Evolutionary conservation across 495 filamentous ascomycete species (phyloP).

Genomic region (Sphaerosporella brunnea): DNA sequence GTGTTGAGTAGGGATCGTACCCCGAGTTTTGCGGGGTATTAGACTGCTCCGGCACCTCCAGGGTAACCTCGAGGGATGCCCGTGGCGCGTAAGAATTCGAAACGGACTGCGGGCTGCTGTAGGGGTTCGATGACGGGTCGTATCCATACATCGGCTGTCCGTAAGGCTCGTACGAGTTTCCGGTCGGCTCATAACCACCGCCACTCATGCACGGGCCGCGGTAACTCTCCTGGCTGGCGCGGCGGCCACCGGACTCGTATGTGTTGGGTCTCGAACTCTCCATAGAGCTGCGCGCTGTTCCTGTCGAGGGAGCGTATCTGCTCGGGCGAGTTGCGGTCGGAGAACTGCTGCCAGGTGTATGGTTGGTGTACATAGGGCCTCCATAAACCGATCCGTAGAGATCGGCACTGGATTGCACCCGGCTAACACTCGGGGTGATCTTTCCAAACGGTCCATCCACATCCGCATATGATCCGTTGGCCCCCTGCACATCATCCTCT

Average conservation of each 20-base stretch:
- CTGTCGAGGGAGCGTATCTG: constrained; percentile 6
- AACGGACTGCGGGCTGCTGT: constrained; percentile 10
- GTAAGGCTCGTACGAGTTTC: constrained; percentile 12
- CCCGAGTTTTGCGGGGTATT: constrained; percentile 12
- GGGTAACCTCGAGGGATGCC: constrained; percentile 7
- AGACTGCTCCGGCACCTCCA: constrained; percentile 11
- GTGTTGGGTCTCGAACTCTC: constrained; percentile 1
- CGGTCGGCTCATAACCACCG: constrained; percentile 12
- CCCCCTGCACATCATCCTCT: constrained; percentile 53
- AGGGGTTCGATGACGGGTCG: constrained; percentile 10
- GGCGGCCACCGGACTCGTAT: constrained; percentile 7
- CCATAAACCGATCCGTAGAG: constrained; percentile 40
- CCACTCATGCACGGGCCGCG: constrained; percentile 5
- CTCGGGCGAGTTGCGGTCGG: constrained; percentile 10
- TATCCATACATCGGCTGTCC: constrained; percentile 2
- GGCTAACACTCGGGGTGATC: constrained; percentile 64
- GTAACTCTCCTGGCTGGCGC: constrained; percentile 9
- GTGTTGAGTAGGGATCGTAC: constrained; percentile 16
- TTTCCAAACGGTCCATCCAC: constrained; percentile 58
- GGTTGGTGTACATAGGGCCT: constrained; percentile 2
- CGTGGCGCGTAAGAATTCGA: not conserved
- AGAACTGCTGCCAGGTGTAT: constrained; percentile 5
- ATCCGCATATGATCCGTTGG: constrained; percentile 37
- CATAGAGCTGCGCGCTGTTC: constrained; percentile 10
- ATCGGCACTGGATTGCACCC: constrained; percentile 57